phyloP scores from a whole-genome alignment of 108 stramenopile genomes.

The Fistulifera pelliculosa region DNA sequence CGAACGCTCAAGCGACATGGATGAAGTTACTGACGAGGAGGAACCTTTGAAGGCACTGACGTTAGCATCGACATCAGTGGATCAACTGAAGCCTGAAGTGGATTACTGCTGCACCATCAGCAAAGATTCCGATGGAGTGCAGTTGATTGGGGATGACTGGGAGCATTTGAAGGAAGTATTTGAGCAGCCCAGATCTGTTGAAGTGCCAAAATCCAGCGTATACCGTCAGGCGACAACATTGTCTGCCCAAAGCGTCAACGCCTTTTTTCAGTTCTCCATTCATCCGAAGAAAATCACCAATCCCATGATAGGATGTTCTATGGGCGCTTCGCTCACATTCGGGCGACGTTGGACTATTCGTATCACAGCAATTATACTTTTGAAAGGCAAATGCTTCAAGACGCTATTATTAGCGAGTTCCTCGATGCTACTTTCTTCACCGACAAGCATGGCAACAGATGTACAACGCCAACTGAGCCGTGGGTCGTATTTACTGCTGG shows the following conservation, averaged over 20 bases:
- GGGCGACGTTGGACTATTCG: slow-evolving; percentile 45
- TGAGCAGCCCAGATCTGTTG: too few species aligned
- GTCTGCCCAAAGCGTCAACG: slow-evolving; percentile 2
- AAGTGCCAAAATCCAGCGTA: too few species aligned
- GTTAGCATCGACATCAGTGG: too few species aligned
- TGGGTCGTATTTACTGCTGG: slow-evolving; percentile 89
- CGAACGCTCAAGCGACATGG: too few species aligned
- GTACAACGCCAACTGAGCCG: slow-evolving; percentile 76
- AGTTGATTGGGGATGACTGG: too few species aligned
- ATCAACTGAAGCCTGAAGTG: too few species aligned
- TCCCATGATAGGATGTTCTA: slow-evolving; percentile 33
- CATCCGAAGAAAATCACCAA: slow-evolving; percentile 40
- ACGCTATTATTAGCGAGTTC: slow-evolving; percentile 46
- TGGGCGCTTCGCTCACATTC: slow-evolving; percentile 52
- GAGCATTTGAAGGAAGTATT: too few species aligned
- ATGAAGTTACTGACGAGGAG: too few species aligned
- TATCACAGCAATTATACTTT: slow-evolving; percentile 64
- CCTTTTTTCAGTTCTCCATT: slow-evolving; percentile 26
- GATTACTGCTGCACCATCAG: too few species aligned
- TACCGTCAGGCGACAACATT: neutral
- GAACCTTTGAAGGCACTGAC: too few species aligned
- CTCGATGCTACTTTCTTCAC: slow-evolving; percentile 41
- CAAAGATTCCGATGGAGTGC: too few species aligned
- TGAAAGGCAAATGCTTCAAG: slow-evolving; percentile 64
- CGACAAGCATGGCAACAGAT: slow-evolving; percentile 57